Evolutionary conservation across 768 basidiomycete species (phyloP), one percentile per base, ranked within the genome.

Genomic region (Naganishia friedmannii): DNA sequence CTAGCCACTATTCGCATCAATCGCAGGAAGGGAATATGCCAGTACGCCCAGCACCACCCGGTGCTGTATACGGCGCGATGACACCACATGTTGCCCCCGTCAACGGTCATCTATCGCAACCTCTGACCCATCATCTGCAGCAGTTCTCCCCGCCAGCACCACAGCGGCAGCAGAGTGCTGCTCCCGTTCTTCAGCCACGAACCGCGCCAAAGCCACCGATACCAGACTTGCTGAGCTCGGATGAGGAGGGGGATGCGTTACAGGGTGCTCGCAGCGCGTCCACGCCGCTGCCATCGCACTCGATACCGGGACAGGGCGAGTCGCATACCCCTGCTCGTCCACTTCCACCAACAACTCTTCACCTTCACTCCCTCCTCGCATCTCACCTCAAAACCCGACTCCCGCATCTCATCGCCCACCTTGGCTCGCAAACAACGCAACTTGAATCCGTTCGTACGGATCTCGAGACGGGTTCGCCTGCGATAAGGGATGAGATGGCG

Each of bases 401-500:
- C 65, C 85, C 86, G 60, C 87, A 89, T n/a, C 82, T 93, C 31
- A 82, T 88, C 13, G 84, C 74, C 3, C 67, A 72, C 3, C 75
- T 82, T 19, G 88, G 74, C 85, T 86, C 69, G 1, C 75, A 56
- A 82, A 90, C 77, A 81, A 84, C 66, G 81, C 80, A 81, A 55
- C 84, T 96, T 67, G 88, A 89, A 53, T 87, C 89, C 53, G 87
- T 93, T 73, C 90, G 92, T 76, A 82, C 86, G 48, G 93, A 97
- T 83, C 87, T 98, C 73, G 86, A 90, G 56, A 86, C 89, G 70
- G 96, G 94, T 3, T 90, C 90, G 79, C 93, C 95, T 53, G 95
- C 95, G 12, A 91, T 99, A 72, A 87, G 88, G 65, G 96, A 99
- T 82, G 96, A 99, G 83, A 95, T 93, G 91, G 90, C 88, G 2